phyloP scores from a whole-genome alignment of 805 yeast species.

The Clavispora phyllophila region DNA sequence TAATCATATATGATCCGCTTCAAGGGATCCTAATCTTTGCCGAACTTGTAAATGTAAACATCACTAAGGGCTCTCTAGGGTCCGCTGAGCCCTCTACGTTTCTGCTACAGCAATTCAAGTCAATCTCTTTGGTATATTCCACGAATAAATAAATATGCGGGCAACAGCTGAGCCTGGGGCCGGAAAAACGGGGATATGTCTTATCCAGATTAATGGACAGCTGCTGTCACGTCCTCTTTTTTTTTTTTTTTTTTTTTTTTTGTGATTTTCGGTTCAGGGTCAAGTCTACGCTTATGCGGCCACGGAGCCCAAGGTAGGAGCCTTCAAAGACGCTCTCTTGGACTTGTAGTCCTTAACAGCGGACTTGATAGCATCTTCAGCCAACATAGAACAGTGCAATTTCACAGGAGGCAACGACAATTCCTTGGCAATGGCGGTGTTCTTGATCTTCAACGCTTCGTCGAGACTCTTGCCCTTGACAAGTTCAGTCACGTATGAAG shows the following conservation, averaged over 20 bases:
- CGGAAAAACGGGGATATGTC: neutral
- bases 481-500: conserved; percentile 90
- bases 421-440: conserved; percentile 92
- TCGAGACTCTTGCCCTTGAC: conserved; percentile 93
- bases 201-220: neutral
- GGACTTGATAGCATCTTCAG: conserved; percentile 97
- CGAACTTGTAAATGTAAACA: too few species aligned
- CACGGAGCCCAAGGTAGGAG: conserved; percentile 52
- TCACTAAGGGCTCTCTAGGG: too few species aligned
- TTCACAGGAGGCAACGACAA: conserved; percentile 94
- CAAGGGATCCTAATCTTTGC: too few species aligned
- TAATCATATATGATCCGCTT: too few species aligned
- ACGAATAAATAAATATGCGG: neutral
- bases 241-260: neutral
- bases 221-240: neutral
- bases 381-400: conserved; percentile 96
- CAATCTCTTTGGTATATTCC: neutral
- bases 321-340: conserved; percentile 51
- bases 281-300: conserved; percentile 5
- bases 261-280: neutral
- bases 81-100: too few species aligned
- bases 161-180: neutral
- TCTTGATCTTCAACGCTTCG: conserved; percentile 89
- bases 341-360: conserved; percentile 93
- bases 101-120: too few species aligned